phyloP scores from a whole-genome alignment of 352 stramenopile species.

The Phytophthora pluvialis region DNA sequence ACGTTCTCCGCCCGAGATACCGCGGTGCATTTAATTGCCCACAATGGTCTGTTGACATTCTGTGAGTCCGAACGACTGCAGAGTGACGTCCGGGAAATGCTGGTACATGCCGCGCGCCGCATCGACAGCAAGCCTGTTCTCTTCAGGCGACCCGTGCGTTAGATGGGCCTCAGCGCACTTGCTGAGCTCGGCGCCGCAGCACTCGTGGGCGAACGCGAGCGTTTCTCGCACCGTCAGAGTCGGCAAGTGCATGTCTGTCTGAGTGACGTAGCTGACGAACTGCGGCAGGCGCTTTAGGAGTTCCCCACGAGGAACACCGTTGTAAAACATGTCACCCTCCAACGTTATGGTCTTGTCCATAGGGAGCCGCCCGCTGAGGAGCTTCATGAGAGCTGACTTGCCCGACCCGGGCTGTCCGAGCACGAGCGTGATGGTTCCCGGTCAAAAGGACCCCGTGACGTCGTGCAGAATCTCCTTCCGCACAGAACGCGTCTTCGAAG shows the following conservation, averaged over 20 bases:
- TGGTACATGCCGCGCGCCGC: slow-evolving; percentile 43
- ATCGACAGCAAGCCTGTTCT: slow-evolving; percentile 49
- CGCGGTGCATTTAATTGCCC: slow-evolving; percentile 25
- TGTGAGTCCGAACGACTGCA: slow-evolving; percentile 11
- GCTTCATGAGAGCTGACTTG: slow-evolving; percentile 25
- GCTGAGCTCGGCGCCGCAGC: slow-evolving; percentile 36
- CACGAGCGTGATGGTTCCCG: slow-evolving; percentile 14
- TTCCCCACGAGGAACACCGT: slow-evolving; percentile 8
- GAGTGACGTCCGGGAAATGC: slow-evolving; percentile 63
- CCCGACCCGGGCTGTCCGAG: slow-evolving; percentile 16
- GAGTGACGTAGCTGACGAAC: slow-evolving; percentile 25
- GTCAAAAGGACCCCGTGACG: slow-evolving; percentile 23
- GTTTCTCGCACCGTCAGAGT: too few relatives aligned
- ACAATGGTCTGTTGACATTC: slow-evolving; percentile 21
- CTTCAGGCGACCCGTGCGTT: slow-evolving; percentile 43
- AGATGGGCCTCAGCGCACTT: slow-evolving; percentile 39
- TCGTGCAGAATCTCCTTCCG: slow-evolving; percentile 22
- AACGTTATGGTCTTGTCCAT: slow-evolving; percentile 16
- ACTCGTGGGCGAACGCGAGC: slow-evolving; percentile 22
- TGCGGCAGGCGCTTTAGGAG: slow-evolving; percentile 14
- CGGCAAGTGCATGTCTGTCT: slow-evolving; percentile 19
- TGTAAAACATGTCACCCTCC: slow-evolving; percentile 21
- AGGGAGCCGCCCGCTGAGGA: slow-evolving; percentile 15
- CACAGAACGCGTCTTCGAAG: slow-evolving; percentile 43
- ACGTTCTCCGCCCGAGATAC: slow-evolving; percentile 83